Conservation (phyloP, 129 eudicot species). For the Centella asiatica region DNA sequence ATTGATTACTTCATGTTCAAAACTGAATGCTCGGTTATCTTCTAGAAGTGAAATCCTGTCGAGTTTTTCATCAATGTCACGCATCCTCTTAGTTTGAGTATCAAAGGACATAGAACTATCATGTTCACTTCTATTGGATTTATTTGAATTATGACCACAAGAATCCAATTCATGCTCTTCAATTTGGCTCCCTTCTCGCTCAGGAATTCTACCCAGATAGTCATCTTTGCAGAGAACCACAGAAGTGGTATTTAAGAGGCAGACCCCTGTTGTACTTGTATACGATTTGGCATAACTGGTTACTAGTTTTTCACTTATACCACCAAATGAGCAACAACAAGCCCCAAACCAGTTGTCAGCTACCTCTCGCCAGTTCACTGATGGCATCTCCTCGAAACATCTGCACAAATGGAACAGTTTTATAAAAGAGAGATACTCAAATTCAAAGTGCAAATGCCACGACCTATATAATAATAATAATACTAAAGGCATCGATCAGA, state of each 20-base stretch:
- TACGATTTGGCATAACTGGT: constrained; percentile 52
- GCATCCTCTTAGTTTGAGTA: constrained; percentile 15
- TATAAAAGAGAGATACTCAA: neutral
- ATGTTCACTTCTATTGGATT: constrained; percentile 14
- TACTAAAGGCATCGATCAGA: neutral
- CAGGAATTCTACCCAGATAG: constrained; percentile 40
- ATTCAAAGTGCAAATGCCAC: neutral
- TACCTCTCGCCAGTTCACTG: constrained; percentile 83
- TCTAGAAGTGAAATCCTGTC: neutral
- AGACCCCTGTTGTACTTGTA: constrained; percentile 44
- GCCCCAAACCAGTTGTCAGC: constrained; percentile 99
- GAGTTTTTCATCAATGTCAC: constrained; percentile 10
- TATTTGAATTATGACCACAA: constrained; percentile 6
- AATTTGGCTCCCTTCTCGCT: constrained; percentile 3
- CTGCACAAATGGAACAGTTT: constrained; percentile 25
- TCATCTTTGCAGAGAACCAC: constrained; percentile 62
- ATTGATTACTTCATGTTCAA: neutral
- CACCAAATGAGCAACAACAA: constrained; percentile 94
- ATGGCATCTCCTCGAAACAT: constrained; percentile 75
- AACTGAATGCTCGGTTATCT: neutral
- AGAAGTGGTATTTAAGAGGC: constrained; percentile 55
- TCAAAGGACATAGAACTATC: constrained; percentile 9
- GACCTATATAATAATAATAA: neutral
- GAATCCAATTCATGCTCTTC: constrained; percentile 23
- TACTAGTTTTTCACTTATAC: constrained; percentile 70